Percentiles rank a stretch among this genome's conserved stretches.
Evolutionary conservation across 2,329 filamentous ascomycete genomes (phyloP).

Genomic region (Colletotrichum ledebouriae): DNA sequence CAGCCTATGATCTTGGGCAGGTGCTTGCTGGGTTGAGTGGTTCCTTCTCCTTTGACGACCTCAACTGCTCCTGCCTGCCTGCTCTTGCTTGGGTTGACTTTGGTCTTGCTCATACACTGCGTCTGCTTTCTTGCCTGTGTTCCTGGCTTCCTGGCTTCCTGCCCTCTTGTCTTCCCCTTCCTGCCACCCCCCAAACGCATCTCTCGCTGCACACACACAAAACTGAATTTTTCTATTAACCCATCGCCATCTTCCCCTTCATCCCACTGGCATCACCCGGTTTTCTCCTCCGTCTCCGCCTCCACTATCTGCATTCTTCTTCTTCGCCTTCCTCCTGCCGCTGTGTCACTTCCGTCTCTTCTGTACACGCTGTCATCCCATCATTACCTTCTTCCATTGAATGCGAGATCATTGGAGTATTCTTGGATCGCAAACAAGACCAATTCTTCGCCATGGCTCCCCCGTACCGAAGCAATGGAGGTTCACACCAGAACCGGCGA

Average conservation of each 20-base stretch:
- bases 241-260: background rate
- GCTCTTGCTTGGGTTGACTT: too few relatives aligned
- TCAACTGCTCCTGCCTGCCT: too few relatives aligned
- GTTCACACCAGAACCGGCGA: conserved; percentile 8
- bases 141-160: background rate
- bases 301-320: background rate
- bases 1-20: too few relatives aligned
- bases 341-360: background rate
- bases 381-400: background rate
- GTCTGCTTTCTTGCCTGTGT: background rate
- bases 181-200: background rate
- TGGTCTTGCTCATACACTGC: too few relatives aligned
- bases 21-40: too few relatives aligned
- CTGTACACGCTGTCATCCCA: background rate
- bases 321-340: background rate
- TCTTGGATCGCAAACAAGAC: background rate
- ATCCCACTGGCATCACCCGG: background rate
- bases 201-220: background rate
- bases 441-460: conserved; percentile 25
- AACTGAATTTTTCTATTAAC: background rate
- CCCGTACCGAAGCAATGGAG: background rate
- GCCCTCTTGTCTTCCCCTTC: background rate
- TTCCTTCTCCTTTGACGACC: too few relatives aligned
- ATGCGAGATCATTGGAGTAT: too few relatives aligned
- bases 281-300: background rate